A percentile compares a stretch with the other conserved stretches of the same genome.
Evolutionary conservation across 1,284 basidiomycete species (phyloP).

Genomic region (Rhodotorula mucilaginosa): DNA sequence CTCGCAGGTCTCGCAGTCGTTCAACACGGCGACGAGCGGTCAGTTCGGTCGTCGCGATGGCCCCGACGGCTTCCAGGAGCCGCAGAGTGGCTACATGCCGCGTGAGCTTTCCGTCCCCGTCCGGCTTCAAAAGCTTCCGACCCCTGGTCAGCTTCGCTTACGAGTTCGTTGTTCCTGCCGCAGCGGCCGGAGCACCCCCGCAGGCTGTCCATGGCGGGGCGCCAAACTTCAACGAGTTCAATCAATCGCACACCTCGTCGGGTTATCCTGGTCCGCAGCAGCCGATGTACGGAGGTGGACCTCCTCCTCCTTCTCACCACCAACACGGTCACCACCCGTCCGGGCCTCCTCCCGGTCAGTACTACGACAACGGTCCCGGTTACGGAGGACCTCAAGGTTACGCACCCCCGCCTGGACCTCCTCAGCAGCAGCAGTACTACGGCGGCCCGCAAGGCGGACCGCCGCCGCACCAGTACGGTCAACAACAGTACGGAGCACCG

Average conservation of each 20-base stretch:
- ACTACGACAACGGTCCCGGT: neutral
- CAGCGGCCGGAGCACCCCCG: conserved; percentile 16
- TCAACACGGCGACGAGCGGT: conserved; percentile 17
- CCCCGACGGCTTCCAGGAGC: conserved; percentile 7
- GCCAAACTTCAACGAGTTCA: conserved; percentile 8
- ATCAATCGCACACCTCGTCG: neutral
- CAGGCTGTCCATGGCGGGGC: conserved; percentile 22
- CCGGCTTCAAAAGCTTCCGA: too few species aligned
- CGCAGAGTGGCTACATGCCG: conserved; percentile 14
- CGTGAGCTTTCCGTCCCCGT: neutral
- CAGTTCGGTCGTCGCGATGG: neutral
- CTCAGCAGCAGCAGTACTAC: neutral
- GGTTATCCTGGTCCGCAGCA: conserved; percentile 5
- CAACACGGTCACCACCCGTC: neutral
- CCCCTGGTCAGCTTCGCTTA: neutral
- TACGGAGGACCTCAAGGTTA: neutral
- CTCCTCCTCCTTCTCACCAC: neutral
- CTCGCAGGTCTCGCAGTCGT: neutral
- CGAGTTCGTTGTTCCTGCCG: neutral
- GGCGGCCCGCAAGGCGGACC: neutral
- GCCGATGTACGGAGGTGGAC: neutral
- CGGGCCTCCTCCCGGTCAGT: neutral
- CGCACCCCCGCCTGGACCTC: neutral
- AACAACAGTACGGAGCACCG: neutral
- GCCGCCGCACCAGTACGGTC: neutral